Conservation (phyloP, 2,329 filamentous ascomycete genomes). For the Sporothrix variecibatus region DNA sequence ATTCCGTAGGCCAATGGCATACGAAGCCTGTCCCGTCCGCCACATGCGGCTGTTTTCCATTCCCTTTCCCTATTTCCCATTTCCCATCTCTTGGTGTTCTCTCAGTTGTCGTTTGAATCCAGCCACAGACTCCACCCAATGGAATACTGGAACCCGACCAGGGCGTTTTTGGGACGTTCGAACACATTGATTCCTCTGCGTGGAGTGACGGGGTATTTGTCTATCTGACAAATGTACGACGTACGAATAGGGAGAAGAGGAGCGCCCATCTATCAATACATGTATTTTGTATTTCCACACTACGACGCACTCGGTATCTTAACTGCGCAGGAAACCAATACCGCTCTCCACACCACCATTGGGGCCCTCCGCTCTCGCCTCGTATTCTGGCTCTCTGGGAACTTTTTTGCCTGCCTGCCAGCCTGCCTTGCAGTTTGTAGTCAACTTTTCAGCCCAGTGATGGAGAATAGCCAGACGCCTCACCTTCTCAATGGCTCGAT, state of each 20-base stretch:
- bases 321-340: not conserved
- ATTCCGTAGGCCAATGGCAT: not conserved
- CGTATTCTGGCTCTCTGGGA: not conserved
- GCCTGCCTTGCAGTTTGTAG: not conserved
- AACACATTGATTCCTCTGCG: not conserved
- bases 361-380: not conserved
- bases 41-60: not conserved
- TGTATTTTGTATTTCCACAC: not conserved
- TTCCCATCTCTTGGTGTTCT: not conserved
- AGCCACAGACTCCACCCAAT: slow-evolving; percentile 12
- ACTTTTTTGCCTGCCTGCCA: not conserved
- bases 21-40: not conserved
- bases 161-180: not conserved
- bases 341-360: slow-evolving; percentile 13
- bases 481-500: not conserved
- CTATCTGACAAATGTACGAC: not conserved
- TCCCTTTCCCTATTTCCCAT: not conserved
- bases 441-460: not conserved
- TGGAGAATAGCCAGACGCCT: not conserved
- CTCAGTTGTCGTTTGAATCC: not conserved
- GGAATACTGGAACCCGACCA: not conserved
- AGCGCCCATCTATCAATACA: not conserved
- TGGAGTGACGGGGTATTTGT: not conserved
- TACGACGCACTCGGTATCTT: not conserved
- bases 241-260: not conserved